Evolutionary conservation across 2,329 filamentous ascomycete species (phyloP).

Genomic region (Nakataea oryzae): DNA sequence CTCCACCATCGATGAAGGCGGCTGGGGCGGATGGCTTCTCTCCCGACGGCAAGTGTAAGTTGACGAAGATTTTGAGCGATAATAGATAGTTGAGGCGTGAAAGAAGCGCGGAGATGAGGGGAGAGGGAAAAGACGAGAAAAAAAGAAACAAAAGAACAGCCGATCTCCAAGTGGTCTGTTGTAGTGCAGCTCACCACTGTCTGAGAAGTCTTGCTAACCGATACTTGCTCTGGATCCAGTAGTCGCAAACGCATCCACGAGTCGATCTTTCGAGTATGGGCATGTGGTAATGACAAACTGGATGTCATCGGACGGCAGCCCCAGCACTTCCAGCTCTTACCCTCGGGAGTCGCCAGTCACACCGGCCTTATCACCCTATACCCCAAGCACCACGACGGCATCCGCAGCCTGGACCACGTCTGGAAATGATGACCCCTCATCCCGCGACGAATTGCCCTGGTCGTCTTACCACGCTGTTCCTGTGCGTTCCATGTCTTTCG

Average conservation of each 20-base stretch:
- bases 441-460: constrained; percentile 35
- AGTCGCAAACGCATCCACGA: constrained; percentile 19
- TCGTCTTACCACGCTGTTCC: constrained; percentile 25
- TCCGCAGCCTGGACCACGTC: constrained; percentile 30
- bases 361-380: constrained; percentile 38
- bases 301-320: constrained; percentile 30
- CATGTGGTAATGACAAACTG: constrained; percentile 29
- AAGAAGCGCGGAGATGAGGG: neutral
- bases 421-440: constrained; percentile 20
- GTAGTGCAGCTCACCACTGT: neutral
- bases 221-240: constrained; percentile 14
- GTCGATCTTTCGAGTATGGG: constrained; percentile 26
- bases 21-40: constrained; percentile 24
- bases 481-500: constrained; percentile 36
- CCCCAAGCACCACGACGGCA: constrained; percentile 25
- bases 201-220: neutral
- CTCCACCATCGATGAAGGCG: constrained; percentile 29
- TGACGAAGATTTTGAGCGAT: neutral
- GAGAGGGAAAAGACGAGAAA: no score
- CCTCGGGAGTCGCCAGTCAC: constrained; percentile 39
- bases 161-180: neutral
- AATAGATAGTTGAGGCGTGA: neutral
- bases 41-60: constrained; percentile 33
- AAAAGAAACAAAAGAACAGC: neutral
- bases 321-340: constrained; percentile 32